A percentile compares a stretch with the other conserved stretches of the same genome.
Evolutionary conservation across 768 basidiomycete genomes (phyloP).

Genomic region (Lactarius deliciosus): DNA sequence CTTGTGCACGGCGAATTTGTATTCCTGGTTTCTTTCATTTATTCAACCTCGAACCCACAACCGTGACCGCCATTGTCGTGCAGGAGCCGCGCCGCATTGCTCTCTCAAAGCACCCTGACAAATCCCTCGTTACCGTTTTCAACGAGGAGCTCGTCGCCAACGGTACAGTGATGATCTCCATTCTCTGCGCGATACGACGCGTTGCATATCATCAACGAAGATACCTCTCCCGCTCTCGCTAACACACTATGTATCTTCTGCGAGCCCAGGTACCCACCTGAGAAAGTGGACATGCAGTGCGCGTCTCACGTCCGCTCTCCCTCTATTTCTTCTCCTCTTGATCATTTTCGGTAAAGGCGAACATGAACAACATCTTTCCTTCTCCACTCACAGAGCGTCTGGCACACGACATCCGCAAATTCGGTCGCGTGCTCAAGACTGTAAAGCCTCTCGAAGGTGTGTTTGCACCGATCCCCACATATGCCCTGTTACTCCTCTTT

Average conservation of each 20-base stretch:
- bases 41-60: neutral
- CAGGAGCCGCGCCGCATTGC: too few species aligned
- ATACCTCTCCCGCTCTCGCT: constrained; percentile 39
- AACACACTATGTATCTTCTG: constrained; percentile 40
- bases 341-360: constrained; percentile 38
- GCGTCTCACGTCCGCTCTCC: neutral
- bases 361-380: constrained; percentile 42
- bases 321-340: neutral
- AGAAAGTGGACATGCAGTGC: constrained; percentile 39
- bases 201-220: constrained; percentile 41
- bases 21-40: constrained; percentile 11
- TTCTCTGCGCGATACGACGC: constrained; percentile 37
- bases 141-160: constrained; percentile 35
- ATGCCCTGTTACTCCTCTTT: constrained; percentile 39
- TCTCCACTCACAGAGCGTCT: constrained; percentile 35
- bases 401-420: constrained; percentile 37
- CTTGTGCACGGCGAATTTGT: constrained; percentile 19
- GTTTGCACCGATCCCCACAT: constrained; percentile 38
- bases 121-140: constrained; percentile 36
- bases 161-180: constrained; percentile 40
- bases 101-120: constrained; percentile 37
- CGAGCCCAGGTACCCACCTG: constrained; percentile 39
- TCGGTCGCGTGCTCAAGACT: constrained; percentile 35
- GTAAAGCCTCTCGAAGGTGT: constrained; percentile 38
- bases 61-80: constrained; percentile 14